Conservation (phyloP, 2,329 filamentous ascomycete genomes). For the Claviceps cyperi region DNA sequence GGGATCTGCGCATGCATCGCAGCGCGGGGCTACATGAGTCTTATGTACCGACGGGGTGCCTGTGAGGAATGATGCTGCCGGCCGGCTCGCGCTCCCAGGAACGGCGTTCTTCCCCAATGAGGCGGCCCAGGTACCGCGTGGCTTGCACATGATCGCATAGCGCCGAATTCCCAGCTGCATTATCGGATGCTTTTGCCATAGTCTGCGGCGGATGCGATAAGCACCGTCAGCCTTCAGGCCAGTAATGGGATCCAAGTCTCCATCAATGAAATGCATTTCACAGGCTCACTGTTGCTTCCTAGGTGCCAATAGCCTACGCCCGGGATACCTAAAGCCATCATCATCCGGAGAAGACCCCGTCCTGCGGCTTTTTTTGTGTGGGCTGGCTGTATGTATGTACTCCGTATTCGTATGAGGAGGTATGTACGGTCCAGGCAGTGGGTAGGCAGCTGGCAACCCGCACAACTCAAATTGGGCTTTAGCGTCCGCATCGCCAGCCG, state of each 20-base stretch:
- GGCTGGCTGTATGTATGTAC: neutral
- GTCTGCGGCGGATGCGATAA: too few relatives aligned
- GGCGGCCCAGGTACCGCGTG: neutral
- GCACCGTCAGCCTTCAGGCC: too few relatives aligned
- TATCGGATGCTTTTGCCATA: too few relatives aligned
- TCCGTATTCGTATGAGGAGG: too few relatives aligned
- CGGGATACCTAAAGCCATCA: neutral
- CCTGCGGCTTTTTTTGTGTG: neutral
- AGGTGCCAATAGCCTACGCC: too few relatives aligned
- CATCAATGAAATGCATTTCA: too few relatives aligned
- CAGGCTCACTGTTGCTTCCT: too few relatives aligned
- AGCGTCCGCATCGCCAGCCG: neutral
- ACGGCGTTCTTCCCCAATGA: neutral
- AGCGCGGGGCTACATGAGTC: neutral
- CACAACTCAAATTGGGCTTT: neutral
- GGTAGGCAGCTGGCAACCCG: neutral
- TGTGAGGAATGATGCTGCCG: neutral
- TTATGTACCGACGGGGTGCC: neutral
- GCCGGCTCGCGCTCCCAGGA: neutral
- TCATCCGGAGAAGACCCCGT: neutral
- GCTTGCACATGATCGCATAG: slow-evolving; percentile 3
- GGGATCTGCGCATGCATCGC: neutral
- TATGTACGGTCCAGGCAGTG: neutral
- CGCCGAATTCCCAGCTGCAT: slow-evolving; percentile 13
- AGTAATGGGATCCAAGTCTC: too few relatives aligned